Conservation (phyloP, 73 alveolate species). For the Paramecium octaurelia region DNA sequence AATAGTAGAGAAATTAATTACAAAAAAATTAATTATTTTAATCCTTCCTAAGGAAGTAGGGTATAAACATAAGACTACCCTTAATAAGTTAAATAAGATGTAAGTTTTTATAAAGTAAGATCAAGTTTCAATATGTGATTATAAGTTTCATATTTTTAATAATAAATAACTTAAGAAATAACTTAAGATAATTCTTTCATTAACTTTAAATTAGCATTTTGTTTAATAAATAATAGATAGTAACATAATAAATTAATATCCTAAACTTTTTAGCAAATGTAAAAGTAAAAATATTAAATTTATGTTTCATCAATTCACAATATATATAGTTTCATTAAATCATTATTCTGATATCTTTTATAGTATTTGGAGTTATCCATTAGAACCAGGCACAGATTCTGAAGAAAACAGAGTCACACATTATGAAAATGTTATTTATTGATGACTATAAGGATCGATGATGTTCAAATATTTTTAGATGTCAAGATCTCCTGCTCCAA, state of each 20-base stretch:
- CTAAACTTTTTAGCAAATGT: too few relatives aligned
- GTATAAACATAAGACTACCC: neutral
- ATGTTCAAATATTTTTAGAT: constrained; percentile 80
- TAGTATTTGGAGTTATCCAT: neutral
- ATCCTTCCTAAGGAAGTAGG: neutral
- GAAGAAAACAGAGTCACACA: constrained; percentile 93
- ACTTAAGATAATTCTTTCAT: too few relatives aligned
- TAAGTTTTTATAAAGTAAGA: neutral
- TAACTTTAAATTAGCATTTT: neutral
- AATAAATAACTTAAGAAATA: neutral
- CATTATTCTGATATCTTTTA: constrained; percentile 1
- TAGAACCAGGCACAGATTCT: constrained; percentile 44
- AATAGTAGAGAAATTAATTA: neutral
- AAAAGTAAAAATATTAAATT: too few relatives aligned
- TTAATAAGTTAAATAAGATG: neutral
- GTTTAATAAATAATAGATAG: too few relatives aligned
- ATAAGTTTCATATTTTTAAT: too few relatives aligned
- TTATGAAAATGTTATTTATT: constrained; percentile 95
- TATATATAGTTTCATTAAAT: neutral
- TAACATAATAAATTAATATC: too few relatives aligned
- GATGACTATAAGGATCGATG: constrained; percentile 95
- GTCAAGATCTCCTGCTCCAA: constrained; percentile 80
- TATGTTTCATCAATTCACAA: neutral
- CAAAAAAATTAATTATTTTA: too few relatives aligned
- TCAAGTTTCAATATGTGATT: neutral